These are phyloP conservation scores for Aspergillus ostianus DNA, from an alignment of 495 filamentous ascomycete species.

Conservation along the genomic window DNA sequence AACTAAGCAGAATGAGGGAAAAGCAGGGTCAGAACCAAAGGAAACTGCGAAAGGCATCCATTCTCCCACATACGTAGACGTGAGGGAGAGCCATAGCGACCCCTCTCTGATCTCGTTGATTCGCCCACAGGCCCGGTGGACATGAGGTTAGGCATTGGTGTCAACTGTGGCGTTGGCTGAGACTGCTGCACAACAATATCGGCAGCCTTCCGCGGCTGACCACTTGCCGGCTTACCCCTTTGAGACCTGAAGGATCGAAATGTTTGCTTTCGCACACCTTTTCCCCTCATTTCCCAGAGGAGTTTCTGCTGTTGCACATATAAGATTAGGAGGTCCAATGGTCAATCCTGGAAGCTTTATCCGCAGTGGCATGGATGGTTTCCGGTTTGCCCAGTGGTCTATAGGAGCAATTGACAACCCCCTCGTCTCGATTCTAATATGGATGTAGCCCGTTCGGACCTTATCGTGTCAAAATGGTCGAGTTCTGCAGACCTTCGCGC, in stretches of 20 bases:
- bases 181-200: neutral
- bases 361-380: neutral
- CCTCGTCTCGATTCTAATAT: neutral
- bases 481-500: neutral
- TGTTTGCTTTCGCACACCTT: conserved; percentile 8
- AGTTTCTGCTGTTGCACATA: conserved; percentile 2
- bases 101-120: neutral
- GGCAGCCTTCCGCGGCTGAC: neutral
- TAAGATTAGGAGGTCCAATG: conserved; percentile 3
- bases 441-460: neutral
- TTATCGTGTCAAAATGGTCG: neutral
- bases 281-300: neutral
- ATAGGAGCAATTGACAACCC: neutral
- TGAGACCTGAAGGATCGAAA: neutral
- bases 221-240: neutral
- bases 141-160: neutral
- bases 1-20: neutral
- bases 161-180: neutral
- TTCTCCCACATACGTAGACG: neutral
- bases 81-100: neutral
- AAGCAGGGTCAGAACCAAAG: neutral
- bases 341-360: neutral
- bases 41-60: neutral
- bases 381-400: neutral
- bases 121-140: neutral